Evolutionary conservation across 352 stramenopile genomes (phyloP), one percentile per base, ranked within the genome.

Genomic region (Pythium brachiatum): DNA sequence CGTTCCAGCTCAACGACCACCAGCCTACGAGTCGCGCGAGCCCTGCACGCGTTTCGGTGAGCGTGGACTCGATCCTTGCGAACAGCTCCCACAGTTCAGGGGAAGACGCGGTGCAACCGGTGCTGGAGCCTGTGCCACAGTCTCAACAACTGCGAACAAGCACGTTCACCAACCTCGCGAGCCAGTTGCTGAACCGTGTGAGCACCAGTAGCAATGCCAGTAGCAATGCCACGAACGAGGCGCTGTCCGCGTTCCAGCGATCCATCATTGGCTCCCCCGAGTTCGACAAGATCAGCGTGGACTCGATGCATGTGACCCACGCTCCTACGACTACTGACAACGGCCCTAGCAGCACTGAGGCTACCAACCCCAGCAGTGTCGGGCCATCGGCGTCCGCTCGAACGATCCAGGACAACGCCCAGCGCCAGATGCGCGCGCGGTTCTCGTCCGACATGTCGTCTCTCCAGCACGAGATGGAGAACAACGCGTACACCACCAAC

Each of bases 241-340:
- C 48, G 44, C 44, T 46, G 29, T 41, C 47, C 12, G 53, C 25
- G 36, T 58, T 65, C 34, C 44, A 65, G 18, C 41, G 54, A 26
- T 55, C 60, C 20, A 29, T 60, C 52, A 66, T 60, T 41, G 39
- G 51, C 51, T 56, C 53, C 18, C 60, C 53, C 31, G 60, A 68
- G 60, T 62, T 68, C 20, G 60, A 68, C 53, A 68, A 68, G 53
- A 62, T 68, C 43, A 68, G 60, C 20, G 29, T 68, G 21, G 60
- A 68, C 53, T 54, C 60, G 43, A 32, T 39, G 21, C 52, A 41
- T 15, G 29, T 60, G 4, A 20, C 43, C 16, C 11, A 26, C 46
- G 36, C 34, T 21, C 18, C 55, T 32, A 16, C 23, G 12, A 11
- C 34, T 26, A 25, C 20, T 9, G 25, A 29, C 34, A 53, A 38